Conservation (phyloP, 202 grass and related monocot genomes). For the Saccharum hybrid region DNA sequence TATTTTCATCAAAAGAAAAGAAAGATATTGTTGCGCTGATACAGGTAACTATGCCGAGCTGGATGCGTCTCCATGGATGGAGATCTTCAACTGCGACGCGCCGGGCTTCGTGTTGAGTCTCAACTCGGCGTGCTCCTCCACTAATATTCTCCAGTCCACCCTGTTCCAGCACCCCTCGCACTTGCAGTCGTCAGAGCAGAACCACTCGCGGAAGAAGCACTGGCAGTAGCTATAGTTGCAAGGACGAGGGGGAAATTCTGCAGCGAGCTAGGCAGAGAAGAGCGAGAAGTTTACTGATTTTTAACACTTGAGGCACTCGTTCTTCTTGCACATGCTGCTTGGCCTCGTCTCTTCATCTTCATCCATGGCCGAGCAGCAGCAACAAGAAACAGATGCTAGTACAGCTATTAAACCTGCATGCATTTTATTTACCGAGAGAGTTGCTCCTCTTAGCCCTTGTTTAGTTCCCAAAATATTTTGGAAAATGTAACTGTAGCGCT, state of each 20-base stretch:
- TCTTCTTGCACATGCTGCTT: neutral
- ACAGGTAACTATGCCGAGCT: neutral
- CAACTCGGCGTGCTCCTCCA: constrained; percentile 13
- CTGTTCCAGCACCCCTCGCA: neutral
- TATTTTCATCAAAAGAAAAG: too few species aligned
- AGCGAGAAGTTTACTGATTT: neutral
- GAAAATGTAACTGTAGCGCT: too few species aligned
- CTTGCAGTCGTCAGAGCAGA: neutral
- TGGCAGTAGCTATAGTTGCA: neutral
- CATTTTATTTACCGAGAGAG: neutral
- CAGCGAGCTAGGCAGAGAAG: neutral
- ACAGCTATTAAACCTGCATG: neutral
- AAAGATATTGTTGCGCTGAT: neutral
- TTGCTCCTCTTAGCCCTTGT: neutral
- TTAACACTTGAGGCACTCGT: too few species aligned
- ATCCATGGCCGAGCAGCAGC: constrained; percentile 14
- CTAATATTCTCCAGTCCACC: neutral
- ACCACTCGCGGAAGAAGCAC: neutral
- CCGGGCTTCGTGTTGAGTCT: constrained; percentile 12
- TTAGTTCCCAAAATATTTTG: too few species aligned
- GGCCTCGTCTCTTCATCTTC: neutral
- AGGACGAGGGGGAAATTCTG: neutral
- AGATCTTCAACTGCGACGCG: constrained; percentile 30
- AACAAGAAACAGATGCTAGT: neutral
- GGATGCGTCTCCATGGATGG: neutral